Evolutionary conservation across 192 early-diverging fungal genomes (phyloP).

Genomic region (Chytriomyces confervae): DNA sequence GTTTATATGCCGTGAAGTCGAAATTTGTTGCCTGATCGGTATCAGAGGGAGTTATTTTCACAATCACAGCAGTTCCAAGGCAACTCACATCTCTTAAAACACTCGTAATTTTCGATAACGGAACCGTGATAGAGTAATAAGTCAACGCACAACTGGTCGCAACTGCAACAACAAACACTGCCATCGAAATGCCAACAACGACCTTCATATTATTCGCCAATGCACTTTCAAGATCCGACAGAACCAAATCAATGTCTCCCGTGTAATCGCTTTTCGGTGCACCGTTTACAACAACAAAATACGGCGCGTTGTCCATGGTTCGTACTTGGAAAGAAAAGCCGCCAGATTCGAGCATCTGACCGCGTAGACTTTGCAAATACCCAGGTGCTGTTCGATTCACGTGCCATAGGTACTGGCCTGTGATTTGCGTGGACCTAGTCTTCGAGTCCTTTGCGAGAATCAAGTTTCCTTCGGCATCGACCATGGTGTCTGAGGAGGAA

Average conservation of each 20-base stretch:
- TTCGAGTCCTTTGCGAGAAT: too few species aligned
- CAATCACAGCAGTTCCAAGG: neutral
- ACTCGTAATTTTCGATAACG: neutral
- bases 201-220: neutral
- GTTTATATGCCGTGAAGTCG: neutral
- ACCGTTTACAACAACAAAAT: neutral
- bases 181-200: neutral
- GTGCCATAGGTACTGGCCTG: too few species aligned
- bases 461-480: too few species aligned
- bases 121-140: neutral
- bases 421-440: too few species aligned
- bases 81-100: neutral
- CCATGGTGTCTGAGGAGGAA: too few species aligned
- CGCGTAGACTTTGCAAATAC: too few species aligned
- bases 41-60: neutral
- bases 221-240: neutral
- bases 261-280: conserved; percentile 6
- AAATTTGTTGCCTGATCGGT: neutral
- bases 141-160: neutral
- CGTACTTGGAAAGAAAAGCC: neutral
- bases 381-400: too few species aligned
- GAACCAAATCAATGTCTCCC: neutral
- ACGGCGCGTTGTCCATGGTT: neutral
- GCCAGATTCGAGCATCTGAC: neutral
- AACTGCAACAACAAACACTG: neutral